phyloP scores from a whole-genome alignment of 352 stramenopile species.

The Phytophthora fragariae region DNA sequence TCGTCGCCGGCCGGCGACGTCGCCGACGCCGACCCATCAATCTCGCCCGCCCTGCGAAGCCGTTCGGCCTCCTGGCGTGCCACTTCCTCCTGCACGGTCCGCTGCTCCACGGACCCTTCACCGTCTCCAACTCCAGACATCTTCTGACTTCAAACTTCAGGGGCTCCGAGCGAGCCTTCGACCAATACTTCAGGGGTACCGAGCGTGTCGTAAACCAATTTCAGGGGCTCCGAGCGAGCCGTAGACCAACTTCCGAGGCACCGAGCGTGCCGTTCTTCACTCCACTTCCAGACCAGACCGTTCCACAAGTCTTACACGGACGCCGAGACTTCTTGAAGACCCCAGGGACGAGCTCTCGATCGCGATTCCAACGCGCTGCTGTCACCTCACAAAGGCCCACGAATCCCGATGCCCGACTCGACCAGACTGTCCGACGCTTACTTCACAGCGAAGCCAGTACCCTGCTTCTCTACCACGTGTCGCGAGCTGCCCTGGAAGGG shows the following conservation, averaged over 20 bases:
- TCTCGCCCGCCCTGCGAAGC: too few species aligned
- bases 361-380: neutral
- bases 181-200: too few species aligned
- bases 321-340: neutral
- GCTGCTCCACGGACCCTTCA: neutral
- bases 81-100: neutral
- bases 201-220: too few species aligned
- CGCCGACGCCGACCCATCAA: too few species aligned
- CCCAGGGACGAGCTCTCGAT: neutral
- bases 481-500: neutral
- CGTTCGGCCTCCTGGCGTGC: neutral
- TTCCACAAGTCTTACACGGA: neutral
- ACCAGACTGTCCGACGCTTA: neutral
- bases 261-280: neutral
- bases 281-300: neutral
- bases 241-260: neutral
- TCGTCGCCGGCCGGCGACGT: too few species aligned
- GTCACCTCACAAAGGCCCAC: neutral
- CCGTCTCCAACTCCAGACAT: neutral
- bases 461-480: constrained; percentile 3
- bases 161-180: too few species aligned
- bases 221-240: neutral
- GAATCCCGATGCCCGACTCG: neutral
- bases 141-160: too few species aligned
- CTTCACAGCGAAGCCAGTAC: constrained; percentile 3